Evolutionary conservation across 257 asterid genomes (phyloP).

Genomic region (Verbascum thapsus): DNA sequence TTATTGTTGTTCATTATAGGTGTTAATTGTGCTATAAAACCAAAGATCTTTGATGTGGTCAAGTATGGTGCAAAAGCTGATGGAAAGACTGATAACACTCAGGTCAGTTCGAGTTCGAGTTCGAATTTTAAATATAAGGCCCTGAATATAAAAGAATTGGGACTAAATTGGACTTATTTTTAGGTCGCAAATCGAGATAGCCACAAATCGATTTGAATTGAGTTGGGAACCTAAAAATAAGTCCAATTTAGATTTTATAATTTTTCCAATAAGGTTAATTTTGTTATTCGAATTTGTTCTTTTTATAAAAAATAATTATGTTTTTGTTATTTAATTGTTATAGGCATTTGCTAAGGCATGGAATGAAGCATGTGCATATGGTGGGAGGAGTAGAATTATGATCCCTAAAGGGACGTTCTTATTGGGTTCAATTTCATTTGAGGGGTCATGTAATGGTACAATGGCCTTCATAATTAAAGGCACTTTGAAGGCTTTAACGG

Average conservation of each 20-base stretch:
- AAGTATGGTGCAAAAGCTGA: slow-evolving; percentile 44
- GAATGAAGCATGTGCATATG: slow-evolving; percentile 57
- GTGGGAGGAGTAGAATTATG: slow-evolving; percentile 47
- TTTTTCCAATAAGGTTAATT: neutral
- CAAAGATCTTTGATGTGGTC: slow-evolving; percentile 37
- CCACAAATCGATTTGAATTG: no score
- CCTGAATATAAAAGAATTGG: no score
- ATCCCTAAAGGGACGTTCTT: slow-evolving; percentile 57
- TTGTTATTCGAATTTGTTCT: no score
- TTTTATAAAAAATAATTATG: no score
- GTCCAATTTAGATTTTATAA: neutral
- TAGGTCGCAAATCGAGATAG: no score
- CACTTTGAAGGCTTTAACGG: slow-evolving; percentile 42
- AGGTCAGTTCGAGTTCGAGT: slow-evolving; percentile 21
- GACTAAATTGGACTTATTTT: no score
- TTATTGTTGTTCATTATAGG: slow-evolving; percentile 5
- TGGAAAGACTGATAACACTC: slow-evolving; percentile 36
- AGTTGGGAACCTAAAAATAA: neutral
- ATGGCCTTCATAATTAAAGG: slow-evolving; percentile 44
- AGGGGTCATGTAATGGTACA: slow-evolving; percentile 54
- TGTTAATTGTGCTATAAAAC: slow-evolving; percentile 9
- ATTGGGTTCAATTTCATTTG: slow-evolving; percentile 44
- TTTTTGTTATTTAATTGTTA: neutral
- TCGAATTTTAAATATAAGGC: neutral
- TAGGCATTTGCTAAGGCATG: slow-evolving; percentile 72